Percentiles rank a stretch among this genome's conserved stretches.
Conservation (phyloP, 1,139 yeast species). For the Kurtzmaniella quercitrusa region DNA sequence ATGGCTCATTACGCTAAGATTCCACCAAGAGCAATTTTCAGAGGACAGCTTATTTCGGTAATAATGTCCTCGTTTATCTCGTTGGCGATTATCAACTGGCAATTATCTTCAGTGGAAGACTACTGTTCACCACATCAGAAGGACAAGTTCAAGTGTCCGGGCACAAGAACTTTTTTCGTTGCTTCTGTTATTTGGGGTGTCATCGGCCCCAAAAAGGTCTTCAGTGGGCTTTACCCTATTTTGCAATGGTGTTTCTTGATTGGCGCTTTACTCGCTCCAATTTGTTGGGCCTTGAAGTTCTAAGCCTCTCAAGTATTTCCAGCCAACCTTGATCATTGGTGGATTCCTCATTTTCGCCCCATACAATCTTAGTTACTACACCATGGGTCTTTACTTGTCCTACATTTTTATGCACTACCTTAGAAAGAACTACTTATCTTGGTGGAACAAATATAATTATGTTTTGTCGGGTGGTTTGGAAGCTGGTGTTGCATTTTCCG, state of each 20-base stretch:
- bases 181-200: slow-evolving; percentile 61
- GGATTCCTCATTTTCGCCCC: slow-evolving; percentile 41
- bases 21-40: slow-evolving; percentile 59
- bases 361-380: slow-evolving; percentile 45
- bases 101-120: slow-evolving; percentile 36
- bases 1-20: slow-evolving; percentile 53
- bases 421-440: slow-evolving; percentile 37
- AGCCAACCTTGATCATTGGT: slow-evolving; percentile 43
- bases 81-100: slow-evolving; percentile 54
- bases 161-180: slow-evolving; percentile 41
- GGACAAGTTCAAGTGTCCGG: slow-evolving; percentile 46
- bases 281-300: slow-evolving; percentile 36
- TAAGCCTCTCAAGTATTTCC: slow-evolving; percentile 33
- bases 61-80: slow-evolving; percentile 42
- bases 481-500: slow-evolving; percentile 52
- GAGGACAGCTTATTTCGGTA: slow-evolving; percentile 50
- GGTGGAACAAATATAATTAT: slow-evolving; percentile 63
- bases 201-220: slow-evolving; percentile 56
- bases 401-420: slow-evolving; percentile 45
- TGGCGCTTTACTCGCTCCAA: slow-evolving; percentile 43
- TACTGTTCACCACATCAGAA: slow-evolving; percentile 38
- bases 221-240: slow-evolving; percentile 41
- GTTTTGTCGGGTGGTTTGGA: slow-evolving; percentile 45
- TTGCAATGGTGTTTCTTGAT: slow-evolving; percentile 48
- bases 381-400: slow-evolving; percentile 39